Percentiles rank a stretch among this genome's conserved stretches.
Evolutionary conservation across 257 asterid genomes (phyloP).

Genomic region (Fraxinus anomala): DNA sequence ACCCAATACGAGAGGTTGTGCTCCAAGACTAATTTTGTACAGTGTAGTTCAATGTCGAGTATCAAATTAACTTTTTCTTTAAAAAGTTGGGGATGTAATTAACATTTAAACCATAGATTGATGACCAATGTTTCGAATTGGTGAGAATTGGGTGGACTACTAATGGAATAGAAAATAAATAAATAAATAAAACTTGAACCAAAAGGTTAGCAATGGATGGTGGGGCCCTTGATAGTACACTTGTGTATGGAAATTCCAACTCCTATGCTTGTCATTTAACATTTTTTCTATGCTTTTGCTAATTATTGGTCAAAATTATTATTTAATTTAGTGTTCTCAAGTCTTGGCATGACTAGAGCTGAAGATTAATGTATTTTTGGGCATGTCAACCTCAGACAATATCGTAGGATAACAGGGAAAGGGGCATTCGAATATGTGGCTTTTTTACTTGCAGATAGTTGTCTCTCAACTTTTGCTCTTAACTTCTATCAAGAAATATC

Average conservation of each 20-base stretch:
- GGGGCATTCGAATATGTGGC: not conserved
- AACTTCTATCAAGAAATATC: not conserved
- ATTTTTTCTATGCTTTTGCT: not conserved
- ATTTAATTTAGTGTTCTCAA: not conserved
- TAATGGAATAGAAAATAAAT: too few relatives aligned
- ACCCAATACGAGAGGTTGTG: too few relatives aligned
- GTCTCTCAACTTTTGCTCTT: not conserved
- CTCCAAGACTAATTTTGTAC: too few relatives aligned
- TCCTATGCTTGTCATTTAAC: not conserved
- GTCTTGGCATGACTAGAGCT: not conserved
- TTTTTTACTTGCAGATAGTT: not conserved
- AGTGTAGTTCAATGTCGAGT: too few relatives aligned
- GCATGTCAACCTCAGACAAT: constrained; percentile 18
- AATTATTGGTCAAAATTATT: not conserved
- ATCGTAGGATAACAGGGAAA: not conserved
- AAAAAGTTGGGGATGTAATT: not conserved
- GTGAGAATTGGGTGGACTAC: not conserved
- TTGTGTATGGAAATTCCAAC: constrained; percentile 13
- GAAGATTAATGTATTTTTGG: not conserved
- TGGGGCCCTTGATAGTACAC: constrained; percentile 27
- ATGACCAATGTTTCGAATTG: not conserved
- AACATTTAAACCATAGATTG: not conserved
- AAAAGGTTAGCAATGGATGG: constrained; percentile 14
- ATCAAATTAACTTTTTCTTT: too few relatives aligned
- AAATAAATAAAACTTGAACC: constrained; percentile 17